A percentile compares a stretch with the other conserved stretches of the same genome.
Conservation (phyloP, 225 moss, liverwort and hornwort genomes). For the Pseudisothecium myosuroides region DNA sequence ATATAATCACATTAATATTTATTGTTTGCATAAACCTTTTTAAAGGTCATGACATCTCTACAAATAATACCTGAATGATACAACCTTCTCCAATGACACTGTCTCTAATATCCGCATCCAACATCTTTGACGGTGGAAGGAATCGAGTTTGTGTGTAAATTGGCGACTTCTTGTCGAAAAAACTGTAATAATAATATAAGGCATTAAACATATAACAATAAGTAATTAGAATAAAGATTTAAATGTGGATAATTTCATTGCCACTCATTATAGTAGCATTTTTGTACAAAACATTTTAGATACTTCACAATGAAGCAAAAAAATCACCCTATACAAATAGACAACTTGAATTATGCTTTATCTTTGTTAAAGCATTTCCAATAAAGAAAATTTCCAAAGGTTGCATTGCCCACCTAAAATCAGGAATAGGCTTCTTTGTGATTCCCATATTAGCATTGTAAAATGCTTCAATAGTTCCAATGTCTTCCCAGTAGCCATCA, state of each 20-base stretch:
- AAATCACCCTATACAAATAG: neutral
- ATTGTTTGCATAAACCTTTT: neutral
- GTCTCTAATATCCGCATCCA: slow-evolving; percentile 63
- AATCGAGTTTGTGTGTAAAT: slow-evolving; percentile 77
- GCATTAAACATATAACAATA: neutral
- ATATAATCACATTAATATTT: neutral
- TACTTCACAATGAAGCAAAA: neutral
- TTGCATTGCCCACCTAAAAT: slow-evolving; percentile 39
- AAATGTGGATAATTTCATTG: neutral
- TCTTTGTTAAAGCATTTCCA: neutral
- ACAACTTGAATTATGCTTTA: neutral
- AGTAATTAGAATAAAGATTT: neutral
- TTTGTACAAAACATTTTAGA: neutral
- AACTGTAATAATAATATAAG: slow-evolving; percentile 38
- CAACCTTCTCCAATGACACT: slow-evolving; percentile 90
- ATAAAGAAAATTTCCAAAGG: neutral
- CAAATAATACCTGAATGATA: slow-evolving; percentile 32
- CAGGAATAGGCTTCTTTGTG: slow-evolving; percentile 68
- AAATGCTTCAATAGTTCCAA: slow-evolving; percentile 85
- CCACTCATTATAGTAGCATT: neutral
- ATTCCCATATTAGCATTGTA: slow-evolving; percentile 86
- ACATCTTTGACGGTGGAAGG: slow-evolving; percentile 70
- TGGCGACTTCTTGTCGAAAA: slow-evolving; percentile 66
- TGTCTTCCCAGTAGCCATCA: slow-evolving; percentile 94
- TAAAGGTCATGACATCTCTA: neutral